These are phyloP conservation scores for Smallanthus sonchifolius DNA, from an alignment of 129 eudicot genomes.

Conservation along the genomic window DNA sequence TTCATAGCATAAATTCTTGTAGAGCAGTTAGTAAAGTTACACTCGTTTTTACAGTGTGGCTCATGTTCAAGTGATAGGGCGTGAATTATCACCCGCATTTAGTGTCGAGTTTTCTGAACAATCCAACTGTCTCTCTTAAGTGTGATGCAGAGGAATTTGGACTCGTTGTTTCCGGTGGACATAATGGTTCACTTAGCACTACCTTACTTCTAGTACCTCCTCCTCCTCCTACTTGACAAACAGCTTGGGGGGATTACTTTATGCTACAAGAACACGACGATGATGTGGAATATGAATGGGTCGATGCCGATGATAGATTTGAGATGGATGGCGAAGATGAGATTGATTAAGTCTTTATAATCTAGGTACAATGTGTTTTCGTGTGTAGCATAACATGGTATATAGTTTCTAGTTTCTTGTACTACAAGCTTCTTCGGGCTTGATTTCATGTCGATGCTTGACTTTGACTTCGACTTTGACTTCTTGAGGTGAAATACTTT, in stretches of 20 bases:
- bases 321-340: slow-evolving; percentile 11
- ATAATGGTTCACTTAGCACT: no score
- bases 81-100: slow-evolving; percentile 62
- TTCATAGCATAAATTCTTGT: not conserved
- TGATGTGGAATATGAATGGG: slow-evolving; percentile 17
- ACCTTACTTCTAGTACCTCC: no score
- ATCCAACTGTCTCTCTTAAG: not conserved
- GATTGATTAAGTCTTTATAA: slow-evolving; percentile 7
- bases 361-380: slow-evolving; percentile 1
- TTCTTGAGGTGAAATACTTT: not conserved
- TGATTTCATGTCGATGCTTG: not conserved
- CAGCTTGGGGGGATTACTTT: slow-evolving; percentile 27
- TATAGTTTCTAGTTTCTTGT: not conserved
- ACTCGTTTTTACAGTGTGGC: slow-evolving; percentile 50
- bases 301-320: not conserved
- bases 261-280: slow-evolving; percentile 11
- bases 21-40: not conserved
- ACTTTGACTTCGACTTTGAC: no score
- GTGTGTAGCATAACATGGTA: not conserved
- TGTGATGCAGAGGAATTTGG: slow-evolving; percentile 39
- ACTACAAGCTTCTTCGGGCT: not conserved
- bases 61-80: slow-evolving; percentile 65
- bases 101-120: slow-evolving; percentile 33
- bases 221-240: not conserved
- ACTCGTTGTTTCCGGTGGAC: not conserved